Conservation (phyloP, 257 asterid genomes). For the Capsicum rhomboideum region DNA sequence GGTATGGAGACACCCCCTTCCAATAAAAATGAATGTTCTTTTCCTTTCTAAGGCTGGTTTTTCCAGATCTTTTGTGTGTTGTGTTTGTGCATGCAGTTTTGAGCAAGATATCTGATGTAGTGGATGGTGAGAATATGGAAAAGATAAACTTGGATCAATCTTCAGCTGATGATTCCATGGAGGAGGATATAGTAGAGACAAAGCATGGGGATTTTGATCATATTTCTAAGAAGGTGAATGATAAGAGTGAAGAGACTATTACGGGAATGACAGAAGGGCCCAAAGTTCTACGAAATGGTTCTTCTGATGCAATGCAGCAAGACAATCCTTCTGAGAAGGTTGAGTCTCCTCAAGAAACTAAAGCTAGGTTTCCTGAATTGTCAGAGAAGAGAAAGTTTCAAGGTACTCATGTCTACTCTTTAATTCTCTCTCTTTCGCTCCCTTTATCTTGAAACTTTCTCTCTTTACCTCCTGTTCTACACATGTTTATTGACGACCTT, state of each 20-base stretch:
- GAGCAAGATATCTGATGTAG: conserved; percentile 7
- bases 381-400: conserved; percentile 20
- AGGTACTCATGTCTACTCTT: conserved; percentile 3
- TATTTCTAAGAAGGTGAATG: conserved; percentile 7
- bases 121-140: conserved; percentile 20
- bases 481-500: not conserved
- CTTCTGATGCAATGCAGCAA: not conserved
- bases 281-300: not conserved
- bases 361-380: not conserved
- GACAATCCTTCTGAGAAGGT: conserved; percentile 7
- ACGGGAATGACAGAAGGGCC: not conserved
- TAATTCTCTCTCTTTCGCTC: not conserved
- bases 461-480: not conserved
- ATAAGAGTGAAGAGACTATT: conserved; percentile 4
- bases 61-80: not conserved
- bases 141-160: conserved; percentile 29
- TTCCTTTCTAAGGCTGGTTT: not conserved
- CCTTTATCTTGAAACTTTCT: not conserved
- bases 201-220: conserved; percentile 10
- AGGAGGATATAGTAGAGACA: conserved; percentile 21
- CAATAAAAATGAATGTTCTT: not conserved
- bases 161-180: conserved; percentile 29
- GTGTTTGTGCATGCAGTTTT: not conserved
- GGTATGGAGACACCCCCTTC: not conserved
- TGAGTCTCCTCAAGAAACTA: conserved; percentile 4